These are phyloP conservation scores for Skeletonema marinoi DNA, from an alignment of 108 stramenopile genomes.

Conservation along the genomic window DNA sequence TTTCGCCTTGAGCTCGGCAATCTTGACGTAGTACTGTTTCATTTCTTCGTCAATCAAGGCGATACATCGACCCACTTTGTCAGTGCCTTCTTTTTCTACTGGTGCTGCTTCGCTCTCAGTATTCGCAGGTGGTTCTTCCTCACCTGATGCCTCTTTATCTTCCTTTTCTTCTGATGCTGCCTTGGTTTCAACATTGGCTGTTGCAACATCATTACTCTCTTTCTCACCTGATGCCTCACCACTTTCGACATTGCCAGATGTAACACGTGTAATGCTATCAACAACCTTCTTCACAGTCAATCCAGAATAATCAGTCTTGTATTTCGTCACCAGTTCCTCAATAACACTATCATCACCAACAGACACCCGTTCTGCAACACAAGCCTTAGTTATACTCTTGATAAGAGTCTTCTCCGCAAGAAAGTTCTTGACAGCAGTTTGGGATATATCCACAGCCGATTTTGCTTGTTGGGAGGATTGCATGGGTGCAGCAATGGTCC, in stretches of 20 bases:
- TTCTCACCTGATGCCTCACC: not conserved
- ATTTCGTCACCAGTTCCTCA: constrained; percentile 15
- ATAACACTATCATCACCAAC: not conserved
- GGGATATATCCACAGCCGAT: not conserved
- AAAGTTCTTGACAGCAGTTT: not conserved
- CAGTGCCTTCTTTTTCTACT: not conserved
- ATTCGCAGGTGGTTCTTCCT: not conserved
- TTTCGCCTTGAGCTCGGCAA: constrained; percentile 4
- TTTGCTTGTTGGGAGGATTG: not conserved
- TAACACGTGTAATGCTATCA: constrained; percentile 1
- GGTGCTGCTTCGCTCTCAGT: not conserved
- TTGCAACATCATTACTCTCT: not conserved
- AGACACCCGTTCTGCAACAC: not conserved
- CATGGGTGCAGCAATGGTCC: not conserved
- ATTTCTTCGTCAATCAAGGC: constrained; percentile 17
- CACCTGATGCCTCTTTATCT: no score
- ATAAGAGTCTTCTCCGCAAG: constrained; percentile 15
- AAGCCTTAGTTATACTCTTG: constrained; percentile 12
- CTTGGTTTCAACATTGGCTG: not conserved
- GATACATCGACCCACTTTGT: constrained; percentile 1
- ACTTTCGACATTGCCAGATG: not conserved
- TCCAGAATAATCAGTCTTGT: constrained; percentile 5
- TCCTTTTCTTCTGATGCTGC: not conserved
- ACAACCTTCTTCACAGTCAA: constrained; percentile 2
- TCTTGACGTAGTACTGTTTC: constrained; percentile 14